Conservation (phyloP, 163 green algal species). For the Coccomyxa subellipsoidea region DNA sequence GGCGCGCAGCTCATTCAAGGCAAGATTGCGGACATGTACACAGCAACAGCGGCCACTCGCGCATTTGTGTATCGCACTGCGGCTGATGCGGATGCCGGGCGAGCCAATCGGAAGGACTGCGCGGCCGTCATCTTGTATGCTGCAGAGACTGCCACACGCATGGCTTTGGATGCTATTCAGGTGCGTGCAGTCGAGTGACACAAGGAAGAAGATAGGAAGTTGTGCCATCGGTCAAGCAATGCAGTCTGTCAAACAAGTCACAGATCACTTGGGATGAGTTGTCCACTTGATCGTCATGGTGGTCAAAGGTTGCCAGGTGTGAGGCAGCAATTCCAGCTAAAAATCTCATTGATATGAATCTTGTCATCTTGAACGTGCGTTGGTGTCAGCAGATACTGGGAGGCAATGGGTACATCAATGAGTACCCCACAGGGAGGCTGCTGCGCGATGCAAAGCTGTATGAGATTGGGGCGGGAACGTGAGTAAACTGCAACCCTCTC, state of each 20-base stretch:
- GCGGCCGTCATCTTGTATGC: slow-evolving; percentile 84
- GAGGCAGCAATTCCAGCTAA: too few species aligned
- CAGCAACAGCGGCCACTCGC: slow-evolving; percentile 47
- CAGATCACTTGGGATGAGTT: too few species aligned
- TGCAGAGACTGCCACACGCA: slow-evolving; percentile 77
- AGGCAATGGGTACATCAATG: slow-evolving; percentile 94
- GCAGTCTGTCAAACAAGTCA: too few species aligned
- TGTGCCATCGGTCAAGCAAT: too few species aligned
- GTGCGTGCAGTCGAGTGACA: slow-evolving; percentile 35
- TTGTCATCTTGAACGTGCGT: neutral
- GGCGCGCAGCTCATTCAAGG: slow-evolving; percentile 65
- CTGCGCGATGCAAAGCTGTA: slow-evolving; percentile 95
- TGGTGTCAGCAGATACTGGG: slow-evolving; percentile 68
- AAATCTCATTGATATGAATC: too few species aligned
- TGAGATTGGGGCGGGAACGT: slow-evolving; percentile 89
- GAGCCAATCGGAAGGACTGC: slow-evolving; percentile 64
- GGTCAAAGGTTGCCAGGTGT: too few species aligned
- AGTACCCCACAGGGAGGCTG: slow-evolving; percentile 83
- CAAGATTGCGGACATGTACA: slow-evolving; percentile 96
- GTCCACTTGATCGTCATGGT: too few species aligned
- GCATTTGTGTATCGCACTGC: slow-evolving; percentile 62
- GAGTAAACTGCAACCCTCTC: too few species aligned
- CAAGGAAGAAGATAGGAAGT: too few species aligned
- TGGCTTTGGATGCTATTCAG: slow-evolving; percentile 89
- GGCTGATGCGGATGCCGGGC: slow-evolving; percentile 49